These are phyloP conservation scores for Bruguiera parviflora DNA, from an alignment of 345 rosid genomes.

Conservation along the genomic window DNA sequence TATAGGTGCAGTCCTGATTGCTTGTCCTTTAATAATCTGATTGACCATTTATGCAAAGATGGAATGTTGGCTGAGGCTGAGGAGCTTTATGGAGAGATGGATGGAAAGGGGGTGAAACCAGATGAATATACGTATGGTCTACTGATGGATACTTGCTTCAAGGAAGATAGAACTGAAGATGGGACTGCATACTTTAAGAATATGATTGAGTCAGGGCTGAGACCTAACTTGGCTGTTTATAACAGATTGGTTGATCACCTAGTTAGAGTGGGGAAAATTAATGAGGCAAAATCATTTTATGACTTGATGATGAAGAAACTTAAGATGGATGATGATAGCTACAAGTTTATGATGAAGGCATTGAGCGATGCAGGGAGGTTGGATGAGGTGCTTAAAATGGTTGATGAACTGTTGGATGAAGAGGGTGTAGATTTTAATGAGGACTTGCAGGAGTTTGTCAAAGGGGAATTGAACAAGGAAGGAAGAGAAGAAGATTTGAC, in stretches of 20 bases:
- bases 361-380: constrained; percentile 59
- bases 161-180: constrained; percentile 56
- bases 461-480: constrained; percentile 58
- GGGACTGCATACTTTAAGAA: constrained; percentile 71
- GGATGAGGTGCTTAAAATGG: constrained; percentile 76
- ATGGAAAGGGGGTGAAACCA: constrained; percentile 67
- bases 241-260: constrained; percentile 63
- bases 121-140: constrained; percentile 75
- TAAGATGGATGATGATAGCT: constrained; percentile 74
- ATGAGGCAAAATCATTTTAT: constrained; percentile 70
- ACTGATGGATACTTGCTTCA: constrained; percentile 77
- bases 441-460: constrained; percentile 76
- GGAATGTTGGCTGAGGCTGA: constrained; percentile 70
- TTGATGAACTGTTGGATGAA: constrained; percentile 67
- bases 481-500: constrained; percentile 74
- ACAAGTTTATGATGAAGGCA: constrained; percentile 67
- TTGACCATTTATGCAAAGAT: constrained; percentile 64
- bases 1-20: constrained; percentile 68
- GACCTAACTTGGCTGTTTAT: constrained; percentile 74
- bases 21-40: constrained; percentile 67
- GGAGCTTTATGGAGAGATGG: constrained; percentile 72
- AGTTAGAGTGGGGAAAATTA: constrained; percentile 60
- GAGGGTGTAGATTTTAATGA: constrained; percentile 52
- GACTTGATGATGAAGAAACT: constrained; percentile 83
- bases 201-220: constrained; percentile 67